Percentiles rank a stretch among this genome's conserved stretches.
Conservation (phyloP, 352 stramenopile species). For the Pilasporangium apinafurcum region DNA sequence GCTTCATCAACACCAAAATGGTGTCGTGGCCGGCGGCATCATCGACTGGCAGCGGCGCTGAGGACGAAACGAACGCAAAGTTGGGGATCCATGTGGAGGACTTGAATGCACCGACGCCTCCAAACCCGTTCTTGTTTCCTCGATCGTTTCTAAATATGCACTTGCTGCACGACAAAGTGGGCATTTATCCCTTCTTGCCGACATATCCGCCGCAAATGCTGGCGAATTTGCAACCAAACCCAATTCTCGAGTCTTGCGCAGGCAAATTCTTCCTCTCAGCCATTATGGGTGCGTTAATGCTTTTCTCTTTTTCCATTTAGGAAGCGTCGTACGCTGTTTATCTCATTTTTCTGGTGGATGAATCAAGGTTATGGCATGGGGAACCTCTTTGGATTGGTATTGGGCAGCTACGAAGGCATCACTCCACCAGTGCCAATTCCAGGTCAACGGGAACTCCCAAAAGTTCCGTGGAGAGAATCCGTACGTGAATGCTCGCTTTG, state of each 20-base stretch:
- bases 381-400: conserved; percentile 68
- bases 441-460: conserved; percentile 72
- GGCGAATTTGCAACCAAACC: conserved; percentile 62
- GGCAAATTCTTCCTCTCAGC: conserved; percentile 81
- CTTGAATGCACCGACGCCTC: conserved; percentile 44
- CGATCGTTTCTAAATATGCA: conserved; percentile 47
- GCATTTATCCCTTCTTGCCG: conserved; percentile 66
- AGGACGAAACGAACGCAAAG: conserved; percentile 44
- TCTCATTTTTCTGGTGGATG: neutral
- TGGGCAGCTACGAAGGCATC: conserved; percentile 85
- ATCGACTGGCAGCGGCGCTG: conserved; percentile 4
- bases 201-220: conserved; percentile 64
- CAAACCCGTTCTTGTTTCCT: conserved; percentile 80
- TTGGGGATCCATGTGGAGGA: conserved; percentile 54
- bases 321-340: too few species aligned
- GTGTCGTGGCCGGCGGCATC: neutral
- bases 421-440: conserved; percentile 72
- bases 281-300: conserved; percentile 49
- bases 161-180: conserved; percentile 34
- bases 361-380: conserved; percentile 68
- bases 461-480: conserved; percentile 72
- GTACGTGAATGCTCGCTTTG: conserved; percentile 15
- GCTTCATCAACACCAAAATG: too few species aligned
- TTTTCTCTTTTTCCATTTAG: neutral
- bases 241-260: conserved; percentile 68